These are phyloP conservation scores for Hibiscus trionum DNA, from an alignment of 345 rosid species.

Conservation along the genomic window DNA sequence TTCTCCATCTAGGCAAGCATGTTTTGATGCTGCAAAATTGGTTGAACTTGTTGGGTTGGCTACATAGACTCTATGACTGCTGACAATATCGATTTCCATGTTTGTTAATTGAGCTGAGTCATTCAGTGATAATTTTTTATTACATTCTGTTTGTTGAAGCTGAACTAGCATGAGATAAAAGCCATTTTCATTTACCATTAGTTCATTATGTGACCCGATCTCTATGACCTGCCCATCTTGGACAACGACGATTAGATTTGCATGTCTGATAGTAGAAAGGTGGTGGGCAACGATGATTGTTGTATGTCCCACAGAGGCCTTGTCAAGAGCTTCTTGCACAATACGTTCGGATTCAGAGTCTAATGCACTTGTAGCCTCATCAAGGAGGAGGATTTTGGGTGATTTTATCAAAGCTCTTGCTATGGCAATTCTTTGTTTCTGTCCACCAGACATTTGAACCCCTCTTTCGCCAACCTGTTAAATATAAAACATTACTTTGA, in stretches of 20 bases:
- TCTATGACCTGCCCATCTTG: slow-evolving; percentile 42
- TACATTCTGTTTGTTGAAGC: slow-evolving; percentile 32
- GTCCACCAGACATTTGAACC: slow-evolving; percentile 44
- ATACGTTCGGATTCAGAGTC: slow-evolving; percentile 64
- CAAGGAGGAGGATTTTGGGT: slow-evolving; percentile 56
- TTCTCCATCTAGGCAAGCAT: slow-evolving; percentile 10
- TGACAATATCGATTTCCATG: slow-evolving; percentile 26
- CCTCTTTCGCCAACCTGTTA: slow-evolving; percentile 74
- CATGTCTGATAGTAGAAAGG: slow-evolving; percentile 62
- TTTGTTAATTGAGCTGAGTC: slow-evolving; percentile 23
- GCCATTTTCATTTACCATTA: slow-evolving; percentile 39
- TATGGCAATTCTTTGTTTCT: slow-evolving; percentile 74
- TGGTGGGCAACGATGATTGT: slow-evolving; percentile 68
- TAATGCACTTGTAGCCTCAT: slow-evolving; percentile 80
- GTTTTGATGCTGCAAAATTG: slow-evolving; percentile 26
- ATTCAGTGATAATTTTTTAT: background rate
- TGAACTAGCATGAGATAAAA: slow-evolving; percentile 43
- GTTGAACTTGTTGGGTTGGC: slow-evolving; percentile 53
- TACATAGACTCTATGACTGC: slow-evolving; percentile 37
- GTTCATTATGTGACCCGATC: slow-evolving; percentile 53
- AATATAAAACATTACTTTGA: background rate
- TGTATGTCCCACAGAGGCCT: slow-evolving; percentile 54
- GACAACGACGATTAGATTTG: slow-evolving; percentile 46
- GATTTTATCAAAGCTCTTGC: slow-evolving; percentile 65
- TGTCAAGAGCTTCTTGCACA: slow-evolving; percentile 67